phyloP scores from a whole-genome alignment of 805 yeast genomes.

The Candida nonsorbophila region DNA sequence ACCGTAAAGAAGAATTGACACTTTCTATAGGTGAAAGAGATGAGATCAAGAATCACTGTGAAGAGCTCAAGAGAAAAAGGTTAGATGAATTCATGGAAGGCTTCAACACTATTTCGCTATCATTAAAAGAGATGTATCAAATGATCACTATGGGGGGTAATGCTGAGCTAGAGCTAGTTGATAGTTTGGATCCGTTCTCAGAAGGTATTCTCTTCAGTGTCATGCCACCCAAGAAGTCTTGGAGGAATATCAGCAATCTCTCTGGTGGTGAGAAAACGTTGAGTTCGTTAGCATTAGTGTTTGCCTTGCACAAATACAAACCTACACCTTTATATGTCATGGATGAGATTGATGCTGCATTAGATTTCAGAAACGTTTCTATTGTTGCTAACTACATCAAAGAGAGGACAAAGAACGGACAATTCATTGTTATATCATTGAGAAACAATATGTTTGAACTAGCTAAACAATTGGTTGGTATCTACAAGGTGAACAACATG shows the following conservation, averaged over 20 bases:
- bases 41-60: conserved; percentile 51
- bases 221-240: conserved; percentile 98
- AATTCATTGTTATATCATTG: conserved; percentile 89
- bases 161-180: conserved; percentile 94
- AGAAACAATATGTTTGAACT: conserved; percentile 97
- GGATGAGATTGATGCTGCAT: conserved; percentile 99
- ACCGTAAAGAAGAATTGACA: conserved; percentile 62
- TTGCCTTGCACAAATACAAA: conserved; percentile 91
- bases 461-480: conserved; percentile 91
- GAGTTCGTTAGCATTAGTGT: conserved; percentile 89
- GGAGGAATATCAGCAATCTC: conserved; percentile 92
- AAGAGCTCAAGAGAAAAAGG: conserved; percentile 66
- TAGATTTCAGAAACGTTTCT: conserved; percentile 94
- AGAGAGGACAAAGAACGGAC: conserved; percentile 94
- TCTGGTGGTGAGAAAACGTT: conserved; percentile 98
- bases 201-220: conserved; percentile 96
- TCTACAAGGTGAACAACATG: conserved; percentile 88
- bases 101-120: conserved; percentile 76
- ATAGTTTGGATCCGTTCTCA: conserved; percentile 93
- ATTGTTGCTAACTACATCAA: conserved; percentile 96
- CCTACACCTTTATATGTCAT: conserved; percentile 97
- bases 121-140: conserved; percentile 94
- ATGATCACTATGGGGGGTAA: conserved; percentile 99
- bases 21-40: conserved; percentile 66
- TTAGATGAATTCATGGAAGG: conserved; percentile 92